A percentile compares a stretch with the other conserved stretches of the same genome.
Evolutionary conservation across 2,329 filamentous ascomycete genomes (phyloP).

Genomic region (Didymella arachidicola): DNA sequence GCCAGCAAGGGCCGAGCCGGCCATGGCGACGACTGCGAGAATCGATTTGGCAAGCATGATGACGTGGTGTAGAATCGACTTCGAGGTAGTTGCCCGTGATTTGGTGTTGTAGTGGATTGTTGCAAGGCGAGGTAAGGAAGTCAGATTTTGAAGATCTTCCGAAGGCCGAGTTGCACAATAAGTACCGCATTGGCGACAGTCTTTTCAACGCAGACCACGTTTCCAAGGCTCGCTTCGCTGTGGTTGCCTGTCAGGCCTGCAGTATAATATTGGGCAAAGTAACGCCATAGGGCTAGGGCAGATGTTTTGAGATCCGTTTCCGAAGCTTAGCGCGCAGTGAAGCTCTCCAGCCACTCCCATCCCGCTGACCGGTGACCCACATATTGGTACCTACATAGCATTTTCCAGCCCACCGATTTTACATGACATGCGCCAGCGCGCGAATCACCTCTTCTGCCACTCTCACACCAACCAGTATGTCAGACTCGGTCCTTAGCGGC

Average conservation of each 20-base stretch:
- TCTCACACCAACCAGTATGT: constrained; percentile 42
- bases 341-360: constrained; percentile 8
- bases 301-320: constrained; percentile 7
- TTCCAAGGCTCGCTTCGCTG: constrained; percentile 10
- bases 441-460: constrained; percentile 34
- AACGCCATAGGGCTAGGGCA: constrained; percentile 4
- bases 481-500: constrained; percentile 43
- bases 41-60: constrained; percentile 6
- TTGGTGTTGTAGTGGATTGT: not conserved
- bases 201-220: constrained; percentile 9
- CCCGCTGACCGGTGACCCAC: constrained; percentile 19
- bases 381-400: constrained; percentile 5
- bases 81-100: not conserved
- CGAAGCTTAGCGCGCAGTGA: constrained; percentile 15
- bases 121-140: not conserved
- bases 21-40: constrained; percentile 3
- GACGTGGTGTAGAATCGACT: not conserved
- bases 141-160: not conserved
- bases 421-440: constrained; percentile 14
- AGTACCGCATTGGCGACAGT: constrained; percentile 10
- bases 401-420: constrained; percentile 13
- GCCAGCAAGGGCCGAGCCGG: constrained; percentile 7
- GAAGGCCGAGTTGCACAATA: constrained; percentile 3
- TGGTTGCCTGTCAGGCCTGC: constrained; percentile 22
- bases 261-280: constrained; percentile 18